phyloP scores from a whole-genome alignment of 108 stramenopile species.

The Cyclostephanos tholiformis region DNA sequence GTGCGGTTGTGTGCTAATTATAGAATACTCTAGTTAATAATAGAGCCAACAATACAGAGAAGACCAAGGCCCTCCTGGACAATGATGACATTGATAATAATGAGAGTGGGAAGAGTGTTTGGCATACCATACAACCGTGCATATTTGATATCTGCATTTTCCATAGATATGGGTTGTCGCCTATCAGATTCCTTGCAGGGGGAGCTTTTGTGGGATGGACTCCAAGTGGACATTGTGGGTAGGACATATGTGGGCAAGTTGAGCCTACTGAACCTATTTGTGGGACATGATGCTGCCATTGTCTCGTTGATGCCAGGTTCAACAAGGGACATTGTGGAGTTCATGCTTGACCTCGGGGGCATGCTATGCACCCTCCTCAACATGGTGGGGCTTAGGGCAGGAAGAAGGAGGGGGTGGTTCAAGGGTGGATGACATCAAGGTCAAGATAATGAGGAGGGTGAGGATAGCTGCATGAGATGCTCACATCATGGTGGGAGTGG shows the following conservation, averaged over 20 bases:
- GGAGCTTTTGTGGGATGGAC: slow-evolving; percentile 88
- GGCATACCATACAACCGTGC: slow-evolving; percentile 65
- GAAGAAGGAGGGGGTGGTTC: slow-evolving; percentile 56
- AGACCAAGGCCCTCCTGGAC: slow-evolving; percentile 68
- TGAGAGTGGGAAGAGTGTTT: slow-evolving; percentile 60
- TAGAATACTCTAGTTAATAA: too few species aligned
- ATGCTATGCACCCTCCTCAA: slow-evolving; percentile 88
- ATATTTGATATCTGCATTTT: slow-evolving; percentile 63
- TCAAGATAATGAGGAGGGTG: slow-evolving; percentile 92
- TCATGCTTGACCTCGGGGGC: slow-evolving; percentile 89
- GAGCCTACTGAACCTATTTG: slow-evolving; percentile 88
- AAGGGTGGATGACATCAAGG: slow-evolving; percentile 81
- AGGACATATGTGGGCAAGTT: slow-evolving; percentile 96
- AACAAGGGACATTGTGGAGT: slow-evolving; percentile 92
- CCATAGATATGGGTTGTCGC: slow-evolving; percentile 68
- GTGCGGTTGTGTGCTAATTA: too few species aligned
- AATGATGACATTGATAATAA: slow-evolving; percentile 21
- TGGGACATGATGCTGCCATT: slow-evolving; percentile 89
- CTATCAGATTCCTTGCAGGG: slow-evolving; percentile 81
- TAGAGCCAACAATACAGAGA: too few species aligned
- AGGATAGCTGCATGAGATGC: slow-evolving; percentile 73
- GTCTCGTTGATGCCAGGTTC: slow-evolving; percentile 92
- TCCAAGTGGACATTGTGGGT: slow-evolving; percentile 89
- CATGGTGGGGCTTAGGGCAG: slow-evolving; percentile 78
- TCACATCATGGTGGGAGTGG: slow-evolving; percentile 88